These are phyloP conservation scores for Detonula confervacea DNA, from an alignment of 352 stramenopile genomes.

Conservation along the genomic window DNA sequence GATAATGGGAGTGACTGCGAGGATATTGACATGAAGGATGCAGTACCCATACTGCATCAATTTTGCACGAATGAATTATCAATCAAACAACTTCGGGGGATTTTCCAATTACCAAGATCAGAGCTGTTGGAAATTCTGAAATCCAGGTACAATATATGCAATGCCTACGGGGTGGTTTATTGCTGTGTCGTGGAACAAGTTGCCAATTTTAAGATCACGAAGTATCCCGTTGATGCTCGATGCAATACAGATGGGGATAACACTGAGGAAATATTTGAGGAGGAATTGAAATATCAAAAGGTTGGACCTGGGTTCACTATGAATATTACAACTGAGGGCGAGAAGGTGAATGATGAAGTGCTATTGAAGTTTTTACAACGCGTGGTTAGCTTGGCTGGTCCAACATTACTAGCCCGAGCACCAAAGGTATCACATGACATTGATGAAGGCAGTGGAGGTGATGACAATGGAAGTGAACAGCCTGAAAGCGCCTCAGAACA, in stretches of 20 bases:
- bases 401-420: slow-evolving; percentile 64
- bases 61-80: slow-evolving; percentile 83
- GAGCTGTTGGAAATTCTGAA: slow-evolving; percentile 89
- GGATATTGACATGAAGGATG: slow-evolving; percentile 69
- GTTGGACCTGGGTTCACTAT: slow-evolving; percentile 65
- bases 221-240: slow-evolving; percentile 88
- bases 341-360: slow-evolving; percentile 38
- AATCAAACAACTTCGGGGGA: slow-evolving; percentile 77
- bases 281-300: slow-evolving; percentile 63
- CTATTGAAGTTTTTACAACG: slow-evolving; percentile 55
- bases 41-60: slow-evolving; percentile 59
- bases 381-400: slow-evolving; percentile 66
- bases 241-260: slow-evolving; percentile 84
- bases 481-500: slow-evolving; percentile 31
- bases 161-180: slow-evolving; percentile 91
- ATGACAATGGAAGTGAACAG: too few relatives aligned
- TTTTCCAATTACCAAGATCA: slow-evolving; percentile 89
- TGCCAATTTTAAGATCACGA: slow-evolving; percentile 90
- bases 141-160: slow-evolving; percentile 89
- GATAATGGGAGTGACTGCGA: slow-evolving; percentile 26
- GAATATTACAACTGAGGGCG: slow-evolving; percentile 29
- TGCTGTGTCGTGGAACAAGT: slow-evolving; percentile 91
- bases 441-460: slow-evolving; percentile 12
- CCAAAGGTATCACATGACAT: slow-evolving; percentile 29
- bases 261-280: slow-evolving; percentile 85